Evolutionary conservation across 2,329 filamentous ascomycete species (phyloP).

Genomic region (Fusarium pilosicola): DNA sequence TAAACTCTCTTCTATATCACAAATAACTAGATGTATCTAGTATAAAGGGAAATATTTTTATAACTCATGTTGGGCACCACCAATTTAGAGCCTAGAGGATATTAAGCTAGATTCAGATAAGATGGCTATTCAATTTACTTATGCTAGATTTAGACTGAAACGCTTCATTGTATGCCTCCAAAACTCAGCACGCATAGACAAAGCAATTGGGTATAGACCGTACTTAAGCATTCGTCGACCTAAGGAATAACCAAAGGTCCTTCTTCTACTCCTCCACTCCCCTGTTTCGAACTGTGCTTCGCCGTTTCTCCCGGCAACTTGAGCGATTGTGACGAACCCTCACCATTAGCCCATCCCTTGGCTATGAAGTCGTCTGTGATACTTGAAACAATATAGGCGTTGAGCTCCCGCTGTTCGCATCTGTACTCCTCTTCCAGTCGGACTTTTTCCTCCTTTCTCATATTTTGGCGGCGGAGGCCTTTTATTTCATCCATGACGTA

Average conservation of each 20-base stretch:
- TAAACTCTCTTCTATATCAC: too few species aligned
- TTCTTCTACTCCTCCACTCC: background rate
- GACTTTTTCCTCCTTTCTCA: background rate
- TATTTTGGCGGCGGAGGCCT: background rate
- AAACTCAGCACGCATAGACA: background rate
- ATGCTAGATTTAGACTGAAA: too few species aligned
- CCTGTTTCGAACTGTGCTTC: background rate
- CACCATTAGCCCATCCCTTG: background rate
- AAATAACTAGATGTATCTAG: too few species aligned
- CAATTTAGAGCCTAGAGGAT: too few species aligned
- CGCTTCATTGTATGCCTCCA: background rate
- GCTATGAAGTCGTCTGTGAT: background rate
- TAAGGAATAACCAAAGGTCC: background rate
- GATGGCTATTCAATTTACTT: too few species aligned
- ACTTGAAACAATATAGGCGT: background rate
- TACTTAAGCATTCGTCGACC: background rate
- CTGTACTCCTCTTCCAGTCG: background rate
- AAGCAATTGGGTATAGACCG: background rate
- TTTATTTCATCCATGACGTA: background rate
- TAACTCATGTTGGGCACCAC: too few species aligned
- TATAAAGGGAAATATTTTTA: too few species aligned
- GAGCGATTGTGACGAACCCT: background rate
- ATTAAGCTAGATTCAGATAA: background rate
- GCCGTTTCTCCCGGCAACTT: background rate
- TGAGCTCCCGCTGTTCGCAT: background rate